Conservation (phyloP, 2,329 filamentous ascomycete genomes). For the Alternaria arborescens region DNA sequence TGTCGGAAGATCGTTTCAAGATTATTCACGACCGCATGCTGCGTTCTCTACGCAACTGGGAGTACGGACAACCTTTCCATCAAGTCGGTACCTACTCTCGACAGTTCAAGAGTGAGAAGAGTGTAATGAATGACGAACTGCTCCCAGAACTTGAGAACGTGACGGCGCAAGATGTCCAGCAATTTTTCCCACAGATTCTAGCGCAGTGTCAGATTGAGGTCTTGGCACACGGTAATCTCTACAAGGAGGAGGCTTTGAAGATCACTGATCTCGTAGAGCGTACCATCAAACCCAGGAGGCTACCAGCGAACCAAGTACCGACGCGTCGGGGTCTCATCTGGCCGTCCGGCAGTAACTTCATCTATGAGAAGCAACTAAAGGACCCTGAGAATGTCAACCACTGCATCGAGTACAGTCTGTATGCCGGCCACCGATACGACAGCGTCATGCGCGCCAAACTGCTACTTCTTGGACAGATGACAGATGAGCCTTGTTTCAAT, state of each 20-base stretch:
- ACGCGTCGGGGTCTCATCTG: constrained; percentile 79
- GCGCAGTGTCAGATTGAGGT: constrained; percentile 87
- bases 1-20: constrained; percentile 86
- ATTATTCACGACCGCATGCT: constrained; percentile 87
- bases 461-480: constrained; percentile 85
- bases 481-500: constrained; percentile 92
- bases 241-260: constrained; percentile 89
- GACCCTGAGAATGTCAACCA: constrained; percentile 83
- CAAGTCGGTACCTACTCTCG: constrained; percentile 85
- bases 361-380: constrained; percentile 81
- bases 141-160: constrained; percentile 78
- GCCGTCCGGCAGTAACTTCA: constrained; percentile 80
- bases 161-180: constrained; percentile 75
- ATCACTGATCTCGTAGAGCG: constrained; percentile 84
- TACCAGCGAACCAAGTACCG: constrained; percentile 82
- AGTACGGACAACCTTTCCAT: constrained; percentile 86
- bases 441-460: constrained; percentile 76
- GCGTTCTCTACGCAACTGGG: constrained; percentile 83
- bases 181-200: constrained; percentile 82
- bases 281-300: constrained; percentile 74
- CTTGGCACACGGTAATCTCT: constrained; percentile 88
- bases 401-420: constrained; percentile 60
- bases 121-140: constrained; percentile 81
- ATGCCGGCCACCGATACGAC: constrained; percentile 62
- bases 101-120: constrained; percentile 79